A percentile compares a stretch with the other conserved stretches of the same genome.
phyloP scores from a whole-genome alignment of 2,329 filamentous ascomycete genomes.

The Plenodomus biglobosus region DNA sequence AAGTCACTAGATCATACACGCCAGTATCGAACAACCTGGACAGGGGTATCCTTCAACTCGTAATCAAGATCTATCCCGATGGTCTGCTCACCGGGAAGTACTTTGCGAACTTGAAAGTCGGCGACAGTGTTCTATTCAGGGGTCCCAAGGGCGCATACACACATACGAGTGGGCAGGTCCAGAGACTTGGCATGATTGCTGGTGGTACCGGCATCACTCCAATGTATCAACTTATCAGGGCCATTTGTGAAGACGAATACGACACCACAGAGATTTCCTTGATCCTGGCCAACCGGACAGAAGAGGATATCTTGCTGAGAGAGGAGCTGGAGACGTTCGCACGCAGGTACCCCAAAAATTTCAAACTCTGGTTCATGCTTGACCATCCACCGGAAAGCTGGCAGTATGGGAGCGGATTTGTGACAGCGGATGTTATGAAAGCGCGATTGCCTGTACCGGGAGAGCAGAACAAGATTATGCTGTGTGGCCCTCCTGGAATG shows the following conservation, averaged over 20 bases:
- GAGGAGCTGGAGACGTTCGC: slow-evolving; percentile 59
- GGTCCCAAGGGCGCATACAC: slow-evolving; percentile 61
- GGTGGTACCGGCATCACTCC: slow-evolving; percentile 59
- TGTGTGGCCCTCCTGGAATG: slow-evolving; percentile 64
- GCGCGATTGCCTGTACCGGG: slow-evolving; percentile 53
- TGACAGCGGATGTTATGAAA: slow-evolving; percentile 53
- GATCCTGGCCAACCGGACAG: slow-evolving; percentile 61
- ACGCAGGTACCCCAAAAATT: slow-evolving; percentile 49
- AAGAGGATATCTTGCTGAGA: slow-evolving; percentile 62
- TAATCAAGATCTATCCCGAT: slow-evolving; percentile 56
- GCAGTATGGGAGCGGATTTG: slow-evolving; percentile 11
- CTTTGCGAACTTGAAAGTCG: slow-evolving; percentile 51
- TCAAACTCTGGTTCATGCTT: slow-evolving; percentile 60
- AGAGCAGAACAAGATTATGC: slow-evolving; percentile 55
- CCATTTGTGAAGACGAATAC: slow-evolving; percentile 61
- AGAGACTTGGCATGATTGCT: slow-evolving; percentile 58
- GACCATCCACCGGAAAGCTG: slow-evolving; percentile 28
- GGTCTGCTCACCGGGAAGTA: slow-evolving; percentile 53
- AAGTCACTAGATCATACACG: slow-evolving; percentile 25
- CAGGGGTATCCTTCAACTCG: slow-evolving; percentile 53
- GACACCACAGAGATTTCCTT: slow-evolving; percentile 61
- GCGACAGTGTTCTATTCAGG: slow-evolving; percentile 55
- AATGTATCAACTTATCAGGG: slow-evolving; percentile 64
- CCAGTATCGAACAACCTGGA: slow-evolving; percentile 60
- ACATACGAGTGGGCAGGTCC: slow-evolving; percentile 45